A percentile compares a stretch with the other conserved stretches of the same genome.
Conservation (phyloP, 2,329 filamentous ascomycete genomes). For the Fusarium drepaniforme region DNA sequence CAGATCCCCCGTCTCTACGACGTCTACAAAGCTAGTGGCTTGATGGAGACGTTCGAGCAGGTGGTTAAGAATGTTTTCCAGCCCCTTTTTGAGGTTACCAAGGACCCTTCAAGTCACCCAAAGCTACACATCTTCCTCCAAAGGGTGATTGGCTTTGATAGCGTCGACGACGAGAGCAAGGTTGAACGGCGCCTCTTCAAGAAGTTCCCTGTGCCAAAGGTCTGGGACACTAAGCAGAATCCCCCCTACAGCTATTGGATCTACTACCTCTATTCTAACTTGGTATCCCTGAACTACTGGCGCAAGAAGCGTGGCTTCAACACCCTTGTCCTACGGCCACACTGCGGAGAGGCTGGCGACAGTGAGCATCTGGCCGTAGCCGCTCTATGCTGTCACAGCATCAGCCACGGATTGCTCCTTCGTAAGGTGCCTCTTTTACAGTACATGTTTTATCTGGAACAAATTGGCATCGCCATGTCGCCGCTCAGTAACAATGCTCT, state of each 20-base stretch:
- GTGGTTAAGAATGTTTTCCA: conserved; percentile 93
- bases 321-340: conserved; percentile 91
- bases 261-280: conserved; percentile 96
- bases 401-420: conserved; percentile 92
- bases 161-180: conserved; percentile 98
- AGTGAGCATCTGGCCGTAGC: conserved; percentile 95
- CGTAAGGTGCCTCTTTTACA: conserved; percentile 95
- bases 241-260: conserved; percentile 99
- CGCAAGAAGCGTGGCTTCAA: conserved; percentile 94
- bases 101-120: conserved; percentile 85
- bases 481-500: conserved; percentile 97
- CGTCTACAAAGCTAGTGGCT: conserved; percentile 89
- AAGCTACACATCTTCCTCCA: conserved; percentile 97
- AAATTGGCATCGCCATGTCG: conserved; percentile 99
- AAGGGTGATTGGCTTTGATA: conserved; percentile 95
- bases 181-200: conserved; percentile 92
- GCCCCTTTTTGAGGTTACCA: conserved; percentile 94
- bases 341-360: conserved; percentile 97
- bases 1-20: conserved; percentile 96
- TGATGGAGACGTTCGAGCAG: conserved; percentile 92
- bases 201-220: conserved; percentile 91
- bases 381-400: conserved; percentile 93
- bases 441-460: conserved; percentile 97
- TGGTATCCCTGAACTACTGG: conserved; percentile 92
- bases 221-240: conserved; percentile 94